Base-by-base conservation (phyloP, 495 filamentous ascomycete genomes). In the Xylaria nigripes region DNA sequence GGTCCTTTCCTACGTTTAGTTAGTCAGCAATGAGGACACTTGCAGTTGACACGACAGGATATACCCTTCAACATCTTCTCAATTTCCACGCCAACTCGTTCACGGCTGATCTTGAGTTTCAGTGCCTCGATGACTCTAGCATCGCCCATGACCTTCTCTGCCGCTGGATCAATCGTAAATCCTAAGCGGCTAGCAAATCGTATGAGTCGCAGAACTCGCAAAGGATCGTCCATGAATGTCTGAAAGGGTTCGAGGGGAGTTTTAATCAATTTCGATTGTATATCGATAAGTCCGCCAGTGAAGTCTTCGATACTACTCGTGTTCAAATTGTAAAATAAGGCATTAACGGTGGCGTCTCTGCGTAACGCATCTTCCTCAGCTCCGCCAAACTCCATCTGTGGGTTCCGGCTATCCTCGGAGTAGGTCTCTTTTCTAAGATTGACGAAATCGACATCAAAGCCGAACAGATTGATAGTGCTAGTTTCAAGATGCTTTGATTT, bases 401-500 rank as follows among this genome's bases (percentile, higher is more conserved):
- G 93, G 62, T 91, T 95, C 16, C 93, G 81, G 65, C 89, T 96
- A 19, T 90, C 84, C 8, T 86, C 80, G 2, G 81, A 76, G 60
- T 98, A 98, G 13, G 84, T 87, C 71, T 98, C 93, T 65, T 90
- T 93, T 36, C 93, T 79, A 52, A 98, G 72, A 65, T 98, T 97
- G 38, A 98, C 93, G 59, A 98, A 79, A 59, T 98, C 93, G 21
- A 97, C 78, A 61, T 97, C 92, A 32, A 95, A 72, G 1, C 89
- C 91, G 56, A 95, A 84, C 27, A 98, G 80, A 57, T 75, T 86
- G 2, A 85, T 91, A 2, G 88, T 95, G 10, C 87, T 87, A 0
- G 94, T 97, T 70, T 94, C 93, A 23, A 99, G 77, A 68, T 99
- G 90, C 72, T 99, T 99, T 16, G 89, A 95, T 70, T 96, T 96